Conservation (phyloP, 2,329 filamentous ascomycete species). For the Davidsoniella neocaledoniae region DNA sequence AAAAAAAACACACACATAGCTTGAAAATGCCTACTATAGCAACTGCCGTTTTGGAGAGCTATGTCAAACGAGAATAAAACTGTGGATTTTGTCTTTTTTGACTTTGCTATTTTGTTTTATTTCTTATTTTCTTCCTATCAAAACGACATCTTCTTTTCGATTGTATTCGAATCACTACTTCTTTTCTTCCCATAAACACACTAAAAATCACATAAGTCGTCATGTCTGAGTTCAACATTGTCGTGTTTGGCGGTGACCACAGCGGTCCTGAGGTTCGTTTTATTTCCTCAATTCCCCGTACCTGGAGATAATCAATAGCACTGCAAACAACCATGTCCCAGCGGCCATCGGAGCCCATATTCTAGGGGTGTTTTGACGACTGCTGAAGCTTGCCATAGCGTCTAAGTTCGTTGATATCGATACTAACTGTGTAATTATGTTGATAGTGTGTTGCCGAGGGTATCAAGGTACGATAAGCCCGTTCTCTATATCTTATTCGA, state of each 20-base stretch:
- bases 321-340: too few species aligned
- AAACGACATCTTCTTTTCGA: not conserved
- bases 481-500: not conserved
- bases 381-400: not conserved
- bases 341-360: too few species aligned
- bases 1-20: too few species aligned
- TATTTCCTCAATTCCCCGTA: not conserved
- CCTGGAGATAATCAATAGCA: too few species aligned
- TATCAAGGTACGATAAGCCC: conserved; percentile 47
- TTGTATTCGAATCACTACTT: conserved; percentile 10
- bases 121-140: conserved; percentile 15
- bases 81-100: not conserved
- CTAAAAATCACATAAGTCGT: conserved; percentile 14
- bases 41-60: too few species aligned
- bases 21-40: too few species aligned
- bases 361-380: not conserved
- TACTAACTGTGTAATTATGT: not conserved
- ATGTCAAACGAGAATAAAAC: too few species aligned
- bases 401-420: not conserved
- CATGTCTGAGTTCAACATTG: conserved; percentile 61
- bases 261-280: conserved; percentile 62
- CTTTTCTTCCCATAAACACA: conserved; percentile 24
- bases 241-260: conserved; percentile 71
- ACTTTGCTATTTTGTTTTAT: conserved; percentile 11
- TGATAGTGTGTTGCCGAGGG: conserved; percentile 60